These are phyloP conservation scores for Diaporthe sp. DNA, from an alignment of 2,329 filamentous ascomycete species.

Conservation along the genomic window DNA sequence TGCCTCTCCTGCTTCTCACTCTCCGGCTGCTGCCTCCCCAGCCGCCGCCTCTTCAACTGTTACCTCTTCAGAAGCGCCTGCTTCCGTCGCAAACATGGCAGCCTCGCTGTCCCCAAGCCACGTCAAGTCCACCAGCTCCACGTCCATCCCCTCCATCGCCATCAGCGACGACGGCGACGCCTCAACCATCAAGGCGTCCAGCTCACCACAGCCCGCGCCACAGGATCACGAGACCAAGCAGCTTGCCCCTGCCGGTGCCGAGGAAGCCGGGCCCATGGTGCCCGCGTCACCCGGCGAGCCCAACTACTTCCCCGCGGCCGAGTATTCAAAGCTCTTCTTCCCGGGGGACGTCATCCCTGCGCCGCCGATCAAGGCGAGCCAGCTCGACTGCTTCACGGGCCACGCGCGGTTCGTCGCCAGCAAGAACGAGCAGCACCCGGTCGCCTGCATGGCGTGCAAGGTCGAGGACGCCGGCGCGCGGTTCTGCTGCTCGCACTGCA, in stretches of 20 bases:
- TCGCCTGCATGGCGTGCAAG: slow-evolving; percentile 68
- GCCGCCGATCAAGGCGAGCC: slow-evolving; percentile 54
- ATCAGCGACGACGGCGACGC: slow-evolving; percentile 31
- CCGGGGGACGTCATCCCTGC: slow-evolving; percentile 58
- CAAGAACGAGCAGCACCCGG: slow-evolving; percentile 63
- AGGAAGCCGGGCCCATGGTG: background rate
- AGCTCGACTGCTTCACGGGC: slow-evolving; percentile 61
- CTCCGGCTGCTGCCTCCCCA: background rate
- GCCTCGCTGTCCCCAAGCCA: background rate
- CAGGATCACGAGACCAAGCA: background rate
- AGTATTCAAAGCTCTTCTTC: slow-evolving; percentile 46
- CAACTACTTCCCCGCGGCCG: slow-evolving; percentile 45
- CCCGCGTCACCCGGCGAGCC: slow-evolving; percentile 45
- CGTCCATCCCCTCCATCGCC: slow-evolving; percentile 14
- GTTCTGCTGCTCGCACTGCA: slow-evolving; percentile 64
- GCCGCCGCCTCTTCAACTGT: background rate
- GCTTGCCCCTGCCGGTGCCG: background rate
- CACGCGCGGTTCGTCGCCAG: slow-evolving; percentile 64
- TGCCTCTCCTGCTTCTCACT: background rate
- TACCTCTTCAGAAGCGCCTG: background rate
- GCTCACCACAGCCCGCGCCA: background rate
- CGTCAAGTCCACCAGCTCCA: slow-evolving; percentile 24
- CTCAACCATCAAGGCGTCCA: slow-evolving; percentile 27
- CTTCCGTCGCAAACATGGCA: slow-evolving; percentile 1
- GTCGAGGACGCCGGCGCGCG: slow-evolving; percentile 60